These are phyloP conservation scores for Russula compacta DNA, from an alignment of 768 basidiomycete species.

Conservation along the genomic window DNA sequence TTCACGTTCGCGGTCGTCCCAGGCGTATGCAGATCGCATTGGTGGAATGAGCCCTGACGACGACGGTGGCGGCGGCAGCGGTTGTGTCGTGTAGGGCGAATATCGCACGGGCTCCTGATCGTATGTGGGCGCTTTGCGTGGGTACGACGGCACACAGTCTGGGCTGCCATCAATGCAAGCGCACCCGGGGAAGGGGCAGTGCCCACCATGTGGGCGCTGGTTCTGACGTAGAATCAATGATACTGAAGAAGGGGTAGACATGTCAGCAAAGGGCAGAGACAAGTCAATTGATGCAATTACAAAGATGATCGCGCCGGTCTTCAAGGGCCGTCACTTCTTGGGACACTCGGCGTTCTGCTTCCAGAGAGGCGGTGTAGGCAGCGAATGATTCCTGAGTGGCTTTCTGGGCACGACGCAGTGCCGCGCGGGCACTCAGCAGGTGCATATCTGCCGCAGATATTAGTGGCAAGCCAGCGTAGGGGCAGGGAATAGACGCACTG, in stretches of 20 bases:
- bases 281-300: neutral
- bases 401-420: constrained; percentile 19
- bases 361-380: constrained; percentile 15
- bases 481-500: neutral
- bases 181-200: constrained; percentile 9
- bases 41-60: neutral
- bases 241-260: neutral
- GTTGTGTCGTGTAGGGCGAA: neutral
- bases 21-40: constrained; percentile 17
- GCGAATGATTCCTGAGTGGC: constrained; percentile 17
- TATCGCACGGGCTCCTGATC: constrained; percentile 14
- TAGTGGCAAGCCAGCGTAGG: no score
- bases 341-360: constrained; percentile 14
- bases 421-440: constrained; percentile 13
- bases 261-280: neutral
- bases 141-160: constrained; percentile 10
- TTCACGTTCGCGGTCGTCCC: constrained; percentile 19
- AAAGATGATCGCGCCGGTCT: constrained; percentile 16
- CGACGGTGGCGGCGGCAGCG: neutral
- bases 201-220: constrained; percentile 13
- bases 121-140: constrained; percentile 13
- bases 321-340: constrained; percentile 16
- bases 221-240: constrained; percentile 17
- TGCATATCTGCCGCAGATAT: neutral
- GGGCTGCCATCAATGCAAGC: constrained; percentile 6